Evolutionary conservation across 176 grass and related monocot species (phyloP).

Genomic region (Urochloa ruziziensis): DNA sequence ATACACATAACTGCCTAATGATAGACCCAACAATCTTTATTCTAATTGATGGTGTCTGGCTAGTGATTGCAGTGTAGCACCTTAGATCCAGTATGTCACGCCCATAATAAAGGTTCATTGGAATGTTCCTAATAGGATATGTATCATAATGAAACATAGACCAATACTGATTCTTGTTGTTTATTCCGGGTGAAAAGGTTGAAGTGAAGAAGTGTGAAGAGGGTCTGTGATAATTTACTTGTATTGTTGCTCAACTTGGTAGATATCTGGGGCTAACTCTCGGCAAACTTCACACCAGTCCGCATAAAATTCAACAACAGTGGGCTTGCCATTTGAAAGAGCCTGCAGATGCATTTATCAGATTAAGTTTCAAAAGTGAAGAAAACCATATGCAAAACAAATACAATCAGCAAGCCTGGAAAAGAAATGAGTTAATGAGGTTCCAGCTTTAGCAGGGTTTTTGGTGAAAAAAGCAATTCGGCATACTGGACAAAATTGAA

Average conservation of each 20-base stretch:
- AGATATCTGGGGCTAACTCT: conserved; percentile 82
- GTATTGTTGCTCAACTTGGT: conserved; percentile 78
- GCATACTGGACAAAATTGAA: not conserved
- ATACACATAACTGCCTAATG: not conserved
- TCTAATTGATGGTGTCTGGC: not conserved
- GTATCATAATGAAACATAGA: not conserved
- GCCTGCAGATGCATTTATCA: conserved; percentile 50
- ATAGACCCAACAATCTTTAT: not conserved
- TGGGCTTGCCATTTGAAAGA: conserved; percentile 89
- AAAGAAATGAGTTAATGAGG: not conserved
- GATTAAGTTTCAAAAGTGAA: conserved; percentile 6
- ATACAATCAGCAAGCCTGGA: not conserved
- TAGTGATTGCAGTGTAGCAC: not conserved
- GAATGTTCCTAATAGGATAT: not conserved
- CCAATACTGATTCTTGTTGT: not conserved
- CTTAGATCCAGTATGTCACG: not conserved
- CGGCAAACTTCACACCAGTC: conserved; percentile 99
- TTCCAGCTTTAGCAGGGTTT: not conserved
- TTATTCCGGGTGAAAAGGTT: not conserved
- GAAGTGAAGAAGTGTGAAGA: not conserved
- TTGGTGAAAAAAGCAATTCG: not conserved
- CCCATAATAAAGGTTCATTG: not conserved
- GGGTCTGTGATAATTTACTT: conserved; percentile 40
- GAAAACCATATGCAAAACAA: not conserved
- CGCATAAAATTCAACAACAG: conserved; percentile 93